Percentiles rank a stretch among this genome's conserved stretches.
Conservation (phyloP, 768 basidiomycete genomes). For the Trametes sanguinea region DNA sequence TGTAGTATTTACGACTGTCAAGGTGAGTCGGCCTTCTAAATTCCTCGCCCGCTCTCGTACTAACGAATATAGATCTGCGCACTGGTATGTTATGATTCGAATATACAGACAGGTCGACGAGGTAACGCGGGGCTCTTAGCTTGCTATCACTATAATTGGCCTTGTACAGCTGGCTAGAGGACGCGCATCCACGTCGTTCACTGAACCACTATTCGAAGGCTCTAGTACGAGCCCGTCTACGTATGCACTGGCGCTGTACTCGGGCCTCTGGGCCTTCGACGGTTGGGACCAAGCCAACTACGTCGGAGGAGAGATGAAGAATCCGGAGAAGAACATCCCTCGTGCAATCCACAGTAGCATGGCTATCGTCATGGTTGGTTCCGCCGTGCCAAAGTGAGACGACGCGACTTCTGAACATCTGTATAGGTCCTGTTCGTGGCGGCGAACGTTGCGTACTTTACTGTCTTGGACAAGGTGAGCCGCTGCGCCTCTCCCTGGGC, state of each 20-base stretch:
- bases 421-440: slow-evolving; percentile 71
- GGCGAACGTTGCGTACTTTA: slow-evolving; percentile 89
- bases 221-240: slow-evolving; percentile 78
- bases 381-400: background rate
- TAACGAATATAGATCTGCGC: slow-evolving; percentile 52
- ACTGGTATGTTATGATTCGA: slow-evolving; percentile 47
- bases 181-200: slow-evolving; percentile 66
- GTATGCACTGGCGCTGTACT: slow-evolving; percentile 94
- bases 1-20: slow-evolving; percentile 85
- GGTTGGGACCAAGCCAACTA: slow-evolving; percentile 96
- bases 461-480: slow-evolving; percentile 81
- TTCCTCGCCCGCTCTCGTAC: background rate
- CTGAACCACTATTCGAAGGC: slow-evolving; percentile 65
- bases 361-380: slow-evolving; percentile 71
- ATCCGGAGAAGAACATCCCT: slow-evolving; percentile 85
- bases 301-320: slow-evolving; percentile 85
- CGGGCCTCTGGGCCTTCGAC: slow-evolving; percentile 93
- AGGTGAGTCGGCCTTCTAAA: slow-evolving; percentile 49
- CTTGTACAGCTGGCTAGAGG: slow-evolving; percentile 75
- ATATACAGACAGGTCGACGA: background rate
- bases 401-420: background rate
- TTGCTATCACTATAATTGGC: slow-evolving; percentile 76
- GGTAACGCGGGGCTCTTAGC: slow-evolving; percentile 40
- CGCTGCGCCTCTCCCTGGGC: background rate
- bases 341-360: slow-evolving; percentile 90